Evolutionary conservation across 805 yeast genomes (phyloP), one percentile per base, ranked within the genome.

Genomic region (Lipomyces orientalis): DNA sequence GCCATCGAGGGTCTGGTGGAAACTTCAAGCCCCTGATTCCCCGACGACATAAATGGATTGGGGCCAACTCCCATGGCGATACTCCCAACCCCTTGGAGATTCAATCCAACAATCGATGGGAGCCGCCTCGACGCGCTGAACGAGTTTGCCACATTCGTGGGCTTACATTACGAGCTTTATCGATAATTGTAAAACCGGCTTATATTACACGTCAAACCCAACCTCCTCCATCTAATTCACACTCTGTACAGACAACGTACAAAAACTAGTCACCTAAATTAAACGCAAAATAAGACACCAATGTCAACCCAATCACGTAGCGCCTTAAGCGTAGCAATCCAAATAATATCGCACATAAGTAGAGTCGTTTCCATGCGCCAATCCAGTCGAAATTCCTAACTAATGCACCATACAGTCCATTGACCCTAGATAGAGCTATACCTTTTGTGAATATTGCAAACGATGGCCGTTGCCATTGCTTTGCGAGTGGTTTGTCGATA

Each of bases 401-500:
- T 54, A 54, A 54, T 22, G 33, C 34, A 10, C 16, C 34, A 14
- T 29, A 29, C 16, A n/a, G n/a, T 52, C 34, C 12, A 52, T 52
- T 31, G 34, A 52, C 19, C 19, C 33, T 29, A 14, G 16, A 55
- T 34, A 16, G 25, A n/a, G 6, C 60, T 59, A 64, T 57, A 66
- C 70, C 34, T 56, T 66, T 35, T 66, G 70, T 29, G 70, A 62
- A 60, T 67, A 67, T 60, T 67, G 70, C 59, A 67, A 29, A 16
- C 67, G 67, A 57, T 64, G 70, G 4, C 65, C 70, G 16, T 62
- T 49, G n/a, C 56, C 43, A 49, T 19, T 64, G 19, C 49, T 22
- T n/a, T 16, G 31, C 10, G 33, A 16, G 34, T 29, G 54, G 39
- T 14, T 43, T 39, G 33, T 56, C 16, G 31, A 16, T 22, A 25